phyloP scores from a whole-genome alignment of 257 asterid genomes.

The Avicennia marina region DNA sequence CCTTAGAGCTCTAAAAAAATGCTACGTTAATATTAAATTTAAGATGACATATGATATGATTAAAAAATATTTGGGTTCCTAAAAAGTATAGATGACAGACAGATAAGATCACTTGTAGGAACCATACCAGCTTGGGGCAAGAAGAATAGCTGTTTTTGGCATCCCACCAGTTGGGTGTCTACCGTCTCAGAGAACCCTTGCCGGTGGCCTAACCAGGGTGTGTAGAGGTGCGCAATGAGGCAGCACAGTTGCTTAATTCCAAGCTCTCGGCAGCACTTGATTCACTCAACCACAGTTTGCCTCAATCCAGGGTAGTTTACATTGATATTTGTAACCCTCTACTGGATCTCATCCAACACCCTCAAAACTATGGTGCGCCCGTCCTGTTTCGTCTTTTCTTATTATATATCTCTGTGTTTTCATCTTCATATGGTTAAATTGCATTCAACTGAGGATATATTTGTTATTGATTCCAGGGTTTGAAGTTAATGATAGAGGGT shows the following conservation, averaged over 20 bases:
- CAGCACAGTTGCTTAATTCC: conserved; percentile 30
- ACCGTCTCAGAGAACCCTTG: conserved; percentile 45
- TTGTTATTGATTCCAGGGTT: conserved; percentile 29
- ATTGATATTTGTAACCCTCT: conserved; percentile 38
- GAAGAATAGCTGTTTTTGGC: conserved; percentile 34
- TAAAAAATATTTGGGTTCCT: no score
- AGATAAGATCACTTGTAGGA: no score
- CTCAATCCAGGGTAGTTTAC: conserved; percentile 35
- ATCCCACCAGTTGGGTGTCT: conserved; percentile 47
- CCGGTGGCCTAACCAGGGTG: conserved; percentile 28
- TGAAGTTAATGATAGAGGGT: conserved; percentile 41
- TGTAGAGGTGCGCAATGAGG: conserved; percentile 28
- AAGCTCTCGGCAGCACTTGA: conserved; percentile 26
- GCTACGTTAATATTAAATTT: no score
- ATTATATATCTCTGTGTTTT: background rate
- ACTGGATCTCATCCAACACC: conserved; percentile 37
- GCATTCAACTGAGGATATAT: no score
- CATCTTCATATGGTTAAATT: background rate
- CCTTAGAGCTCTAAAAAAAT: no score
- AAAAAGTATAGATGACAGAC: no score
- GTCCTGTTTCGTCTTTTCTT: background rate
- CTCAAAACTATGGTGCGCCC: conserved; percentile 38
- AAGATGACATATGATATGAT: no score
- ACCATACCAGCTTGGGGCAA: no score
- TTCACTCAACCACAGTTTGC: conserved; percentile 25